These are phyloP conservation scores for Seiridium cupressi DNA, from an alignment of 2,329 filamentous ascomycete species.

Conservation along the genomic window DNA sequence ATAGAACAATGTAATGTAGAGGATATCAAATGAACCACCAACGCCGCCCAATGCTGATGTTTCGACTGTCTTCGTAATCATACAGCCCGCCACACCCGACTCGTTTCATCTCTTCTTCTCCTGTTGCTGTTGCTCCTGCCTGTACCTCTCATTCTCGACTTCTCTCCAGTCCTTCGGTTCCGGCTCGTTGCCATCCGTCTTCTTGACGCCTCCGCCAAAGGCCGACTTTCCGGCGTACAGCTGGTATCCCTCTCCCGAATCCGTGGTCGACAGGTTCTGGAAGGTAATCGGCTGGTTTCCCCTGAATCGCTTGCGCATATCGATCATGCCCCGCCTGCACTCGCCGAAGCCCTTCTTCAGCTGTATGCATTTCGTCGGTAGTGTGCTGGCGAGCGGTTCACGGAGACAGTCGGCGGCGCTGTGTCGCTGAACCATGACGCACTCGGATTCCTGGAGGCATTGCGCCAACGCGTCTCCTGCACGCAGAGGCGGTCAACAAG, in stretches of 20 bases:
- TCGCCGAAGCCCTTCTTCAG: constrained; percentile 90
- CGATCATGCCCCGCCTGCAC: constrained; percentile 93
- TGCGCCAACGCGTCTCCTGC: constrained; percentile 86
- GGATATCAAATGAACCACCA: constrained; percentile 3
- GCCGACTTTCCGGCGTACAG: constrained; percentile 77
- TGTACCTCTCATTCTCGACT: constrained; percentile 61
- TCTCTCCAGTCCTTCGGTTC: constrained; percentile 62
- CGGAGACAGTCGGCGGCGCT: constrained; percentile 85
- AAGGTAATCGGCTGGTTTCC: constrained; percentile 85
- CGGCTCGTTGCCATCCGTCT: constrained; percentile 66
- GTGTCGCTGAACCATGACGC: constrained; percentile 90
- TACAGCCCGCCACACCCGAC: background rate
- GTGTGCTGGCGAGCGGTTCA: constrained; percentile 73
- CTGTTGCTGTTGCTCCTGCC: constrained; percentile 37
- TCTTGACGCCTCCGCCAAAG: constrained; percentile 61
- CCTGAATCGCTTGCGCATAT: constrained; percentile 98
- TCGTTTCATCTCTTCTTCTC: constrained; percentile 9
- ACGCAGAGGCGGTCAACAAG: background rate
- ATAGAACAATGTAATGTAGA: background rate
- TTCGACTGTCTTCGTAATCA: background rate
- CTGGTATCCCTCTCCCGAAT: constrained; percentile 62
- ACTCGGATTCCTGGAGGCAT: constrained; percentile 95
- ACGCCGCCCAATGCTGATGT: constrained; percentile 9
- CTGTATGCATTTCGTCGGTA: constrained; percentile 88
- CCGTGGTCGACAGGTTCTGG: constrained; percentile 57